Percentiles rank a stretch among this genome's conserved stretches.
Conservation (phyloP, 2,329 filamentous ascomycete genomes). For the Capronia coronata region DNA sequence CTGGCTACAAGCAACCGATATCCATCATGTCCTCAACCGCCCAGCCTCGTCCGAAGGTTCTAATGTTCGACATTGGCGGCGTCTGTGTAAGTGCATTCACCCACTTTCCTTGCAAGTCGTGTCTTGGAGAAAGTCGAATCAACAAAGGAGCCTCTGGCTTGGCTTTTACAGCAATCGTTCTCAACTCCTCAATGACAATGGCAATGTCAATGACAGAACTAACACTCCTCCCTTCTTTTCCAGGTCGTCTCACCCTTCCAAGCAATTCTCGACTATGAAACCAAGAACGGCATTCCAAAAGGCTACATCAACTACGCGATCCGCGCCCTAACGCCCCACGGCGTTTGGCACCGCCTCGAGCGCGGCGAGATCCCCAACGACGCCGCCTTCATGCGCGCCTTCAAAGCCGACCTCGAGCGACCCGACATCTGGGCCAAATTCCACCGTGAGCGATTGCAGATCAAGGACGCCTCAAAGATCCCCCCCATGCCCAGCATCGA, state of each 20-base stretch:
- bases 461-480: constrained; percentile 30
- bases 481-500: constrained; percentile 68
- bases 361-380: constrained; percentile 74
- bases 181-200: too few relatives aligned
- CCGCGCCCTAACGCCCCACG: constrained; percentile 66
- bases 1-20: too few relatives aligned
- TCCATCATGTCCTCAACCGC: constrained; percentile 15
- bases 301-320: constrained; percentile 93
- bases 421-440: constrained; percentile 62
- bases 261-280: constrained; percentile 85
- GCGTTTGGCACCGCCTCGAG: constrained; percentile 84
- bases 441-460: constrained; percentile 33
- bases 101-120: constrained; percentile 1
- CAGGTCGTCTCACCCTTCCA: constrained; percentile 89
- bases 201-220: too few relatives aligned
- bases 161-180: too few relatives aligned
- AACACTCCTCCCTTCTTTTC: neutral
- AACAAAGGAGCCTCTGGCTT: too few relatives aligned
- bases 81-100: constrained; percentile 71
- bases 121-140: too few relatives aligned
- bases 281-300: constrained; percentile 64
- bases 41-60: constrained; percentile 54
- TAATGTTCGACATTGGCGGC: constrained; percentile 92
- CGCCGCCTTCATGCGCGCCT: constrained; percentile 65
- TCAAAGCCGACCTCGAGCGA: constrained; percentile 66